Base-by-base conservation (phyloP, 352 stramenopile species). In the Phytophthora constricta region DNA sequence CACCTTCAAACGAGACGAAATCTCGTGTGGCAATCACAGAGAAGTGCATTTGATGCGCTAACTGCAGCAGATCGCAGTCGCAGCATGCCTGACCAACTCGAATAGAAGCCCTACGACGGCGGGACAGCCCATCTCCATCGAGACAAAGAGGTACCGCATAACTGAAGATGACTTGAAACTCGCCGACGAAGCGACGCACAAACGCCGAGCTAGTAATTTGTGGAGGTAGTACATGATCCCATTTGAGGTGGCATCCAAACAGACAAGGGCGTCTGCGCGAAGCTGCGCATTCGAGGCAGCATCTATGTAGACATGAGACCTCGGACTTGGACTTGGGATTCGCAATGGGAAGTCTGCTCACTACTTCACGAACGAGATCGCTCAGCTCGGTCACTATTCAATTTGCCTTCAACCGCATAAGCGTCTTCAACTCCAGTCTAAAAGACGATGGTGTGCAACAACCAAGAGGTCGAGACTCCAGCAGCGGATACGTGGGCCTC, bases 371-470 rank as follows among this genome's bases (percentile, higher is more conserved):
- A 7, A 11, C 7, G 31, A 7, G 13, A 13, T 37, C 13, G 31
- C 7, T 7, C 31, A 37, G 31, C 7, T 37, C 31, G 31, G 13
- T 37, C 65, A 72, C 52, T 69, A 51, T 17, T 23, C 65, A 61
- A 68, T 64, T 61, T 22, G 37, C 52, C 52, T 57, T 34, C 37
- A 20, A 64, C 28, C 27, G 20, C 37, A 19, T 27, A 62, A 47
- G 26, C 31, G 31, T 19, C n/a, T n/a, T 22, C 17, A n/a, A 46
- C 7, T 22, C 39, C 39, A 22, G n/a, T n/a, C n/a, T 28, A 42
- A n/a, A n/a, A 34, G 4, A 19, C 27, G 19, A 75, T 75, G 68
- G 67, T 67, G 51, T 66, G 66, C 66, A 67, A 43, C 39, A 61
- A 52, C 46, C 50, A 68, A 31, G 62, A 71, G 49, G 37, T 67